Base-by-base conservation (phyloP, 805 yeast genomes). In the Lipomyces yamanashiensis region DNA sequence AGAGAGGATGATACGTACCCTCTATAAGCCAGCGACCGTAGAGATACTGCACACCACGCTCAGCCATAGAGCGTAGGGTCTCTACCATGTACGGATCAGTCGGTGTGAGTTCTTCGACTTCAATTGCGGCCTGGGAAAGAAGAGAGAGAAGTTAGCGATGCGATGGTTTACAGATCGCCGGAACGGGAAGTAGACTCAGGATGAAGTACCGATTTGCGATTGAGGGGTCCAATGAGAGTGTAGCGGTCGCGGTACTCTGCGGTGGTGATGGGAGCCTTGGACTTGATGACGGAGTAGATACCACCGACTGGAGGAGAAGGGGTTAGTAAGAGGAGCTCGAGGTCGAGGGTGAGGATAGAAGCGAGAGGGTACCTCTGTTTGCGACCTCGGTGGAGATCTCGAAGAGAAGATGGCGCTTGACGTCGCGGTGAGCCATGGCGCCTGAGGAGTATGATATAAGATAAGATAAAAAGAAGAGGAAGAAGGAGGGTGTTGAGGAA, bases 381-480 rank as follows among this genome's bases (percentile, higher is more conserved):
- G 98, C 98, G 57, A 93, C 98, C 76, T 93, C 99, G 1, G 99
- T 93, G 66, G 98, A 96, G 51, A 90, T 88, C 79, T 93, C 99
- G 73, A 93, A 92, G 55, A 95, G 82, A 60, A 92, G 80, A 74
- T 91, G 97, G 75, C 90, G 87, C 72, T 88, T 85, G 66, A 93
- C 87, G 80, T 91, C 97, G 78, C 98, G 85, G 79, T 91, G 88
- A 37, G 63, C 59, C 62, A 66, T 56, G 28, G 28, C 28, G 28
- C 28, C 28, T 39, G 54, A 47, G 13, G 63, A 19, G 47, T 44
- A 54, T 39, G 28, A n/a, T 34, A 23, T 10, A 3, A 15, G 50
- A 28, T 15, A 50, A 40, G 23, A 13, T 23, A n/a, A 7, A 33
- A 43, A 2, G 49, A 51, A 33, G 23, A 28, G 40, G 47, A 36